Conservation (phyloP, 2,329 filamentous ascomycete genomes). For the Sporothrix euskadiensis region DNA sequence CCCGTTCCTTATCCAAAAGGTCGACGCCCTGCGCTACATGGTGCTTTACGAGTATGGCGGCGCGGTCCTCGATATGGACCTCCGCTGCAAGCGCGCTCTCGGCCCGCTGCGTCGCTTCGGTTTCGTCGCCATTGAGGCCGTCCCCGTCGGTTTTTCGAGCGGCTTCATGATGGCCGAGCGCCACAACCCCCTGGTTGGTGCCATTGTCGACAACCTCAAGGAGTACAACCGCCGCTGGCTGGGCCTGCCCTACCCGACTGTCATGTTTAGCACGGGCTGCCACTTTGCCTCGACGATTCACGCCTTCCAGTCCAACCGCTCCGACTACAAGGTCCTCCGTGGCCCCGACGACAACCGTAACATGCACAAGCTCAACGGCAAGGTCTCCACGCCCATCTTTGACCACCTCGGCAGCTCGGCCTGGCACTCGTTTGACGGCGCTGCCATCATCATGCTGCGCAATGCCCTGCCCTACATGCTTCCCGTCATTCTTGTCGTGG, state of each 20-base stretch:
- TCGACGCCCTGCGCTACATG: slow-evolving; percentile 78
- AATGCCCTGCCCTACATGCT: slow-evolving; percentile 18
- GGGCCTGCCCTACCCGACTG: slow-evolving; percentile 24
- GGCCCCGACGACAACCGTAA: slow-evolving; percentile 22
- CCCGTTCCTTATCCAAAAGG: slow-evolving; percentile 71
- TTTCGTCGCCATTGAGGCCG: slow-evolving; percentile 25
- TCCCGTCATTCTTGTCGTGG: background rate
- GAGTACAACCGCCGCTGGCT: slow-evolving; percentile 26
- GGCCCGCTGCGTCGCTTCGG: slow-evolving; percentile 28
- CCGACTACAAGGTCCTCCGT: slow-evolving; percentile 25
- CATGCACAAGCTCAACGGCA: slow-evolving; percentile 28
- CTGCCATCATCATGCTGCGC: slow-evolving; percentile 24
- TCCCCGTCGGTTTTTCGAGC: slow-evolving; percentile 25
- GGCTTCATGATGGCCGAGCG: slow-evolving; percentile 28
- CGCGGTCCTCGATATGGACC: slow-evolving; percentile 27
- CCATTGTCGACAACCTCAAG: slow-evolving; percentile 21
- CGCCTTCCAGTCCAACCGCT: background rate
- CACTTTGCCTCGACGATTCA: slow-evolving; percentile 27
- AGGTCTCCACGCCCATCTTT: slow-evolving; percentile 26
- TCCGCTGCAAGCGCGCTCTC: slow-evolving; percentile 26
- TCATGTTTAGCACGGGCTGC: slow-evolving; percentile 28
- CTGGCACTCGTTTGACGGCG: slow-evolving; percentile 28
- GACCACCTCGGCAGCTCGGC: slow-evolving; percentile 27
- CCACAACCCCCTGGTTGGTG: slow-evolving; percentile 25
- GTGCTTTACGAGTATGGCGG: slow-evolving; percentile 71